A percentile compares a stretch with the other conserved stretches of the same genome.
Conservation (phyloP, 306 rosid species). For the Begonia masoniana region DNA sequence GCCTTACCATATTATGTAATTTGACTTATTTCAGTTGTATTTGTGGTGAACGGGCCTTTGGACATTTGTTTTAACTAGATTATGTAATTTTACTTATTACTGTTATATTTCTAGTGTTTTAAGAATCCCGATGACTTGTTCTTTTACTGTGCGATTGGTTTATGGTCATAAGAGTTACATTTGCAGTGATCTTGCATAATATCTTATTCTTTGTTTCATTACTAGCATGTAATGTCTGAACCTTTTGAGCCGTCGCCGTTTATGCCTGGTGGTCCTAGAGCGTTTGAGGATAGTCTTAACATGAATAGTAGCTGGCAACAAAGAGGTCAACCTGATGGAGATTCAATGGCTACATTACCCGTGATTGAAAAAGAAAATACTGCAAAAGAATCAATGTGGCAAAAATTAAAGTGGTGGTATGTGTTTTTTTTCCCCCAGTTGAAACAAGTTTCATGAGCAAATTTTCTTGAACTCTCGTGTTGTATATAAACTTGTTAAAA, state of each 20-base stretch:
- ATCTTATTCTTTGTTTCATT: constrained; percentile 14
- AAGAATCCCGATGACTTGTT: too few species aligned
- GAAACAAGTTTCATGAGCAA: not conserved
- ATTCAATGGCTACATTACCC: constrained; percentile 33
- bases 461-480: not conserved
- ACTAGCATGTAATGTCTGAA: constrained; percentile 79
- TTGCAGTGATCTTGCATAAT: constrained; percentile 11
- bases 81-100: too few species aligned
- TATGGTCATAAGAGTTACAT: not conserved
- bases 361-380: constrained; percentile 49
- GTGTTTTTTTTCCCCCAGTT: constrained; percentile 15
- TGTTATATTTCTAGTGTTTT: too few species aligned
- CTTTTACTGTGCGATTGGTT: too few species aligned
- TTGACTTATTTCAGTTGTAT: too few species aligned
- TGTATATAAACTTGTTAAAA: too few species aligned
- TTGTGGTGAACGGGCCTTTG: too few species aligned
- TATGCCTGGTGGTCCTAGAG: constrained; percentile 55
- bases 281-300: constrained; percentile 50
- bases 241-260: constrained; percentile 90
- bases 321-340: constrained; percentile 41
- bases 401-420: constrained; percentile 97
- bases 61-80: too few species aligned
- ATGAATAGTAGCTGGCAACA: constrained; percentile 39
- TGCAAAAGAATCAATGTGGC: constrained; percentile 76
- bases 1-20: too few species aligned